Percentiles rank a stretch among this genome's conserved stretches.
Evolutionary conservation across 2,329 filamentous ascomycete species (phyloP).

Genomic region (Botryotinia globosa): DNA sequence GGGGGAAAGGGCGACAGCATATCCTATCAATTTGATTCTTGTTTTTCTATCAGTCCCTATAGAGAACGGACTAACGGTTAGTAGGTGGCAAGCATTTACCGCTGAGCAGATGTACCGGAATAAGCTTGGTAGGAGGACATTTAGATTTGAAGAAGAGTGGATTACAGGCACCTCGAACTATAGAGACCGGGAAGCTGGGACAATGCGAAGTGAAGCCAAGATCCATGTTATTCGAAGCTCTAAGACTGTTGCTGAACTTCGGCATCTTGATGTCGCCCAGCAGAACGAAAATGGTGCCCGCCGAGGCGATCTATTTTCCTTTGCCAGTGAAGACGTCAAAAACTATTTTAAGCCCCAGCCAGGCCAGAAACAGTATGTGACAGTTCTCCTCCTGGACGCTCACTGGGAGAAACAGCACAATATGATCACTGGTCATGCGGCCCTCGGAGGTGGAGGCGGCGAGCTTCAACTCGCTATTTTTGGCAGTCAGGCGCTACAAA

Average conservation of each 20-base stretch:
- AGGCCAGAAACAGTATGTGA: constrained; percentile 85
- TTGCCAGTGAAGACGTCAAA: constrained; percentile 74
- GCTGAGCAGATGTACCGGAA: constrained; percentile 94
- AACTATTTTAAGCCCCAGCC: constrained; percentile 70
- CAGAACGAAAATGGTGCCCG: constrained; percentile 68
- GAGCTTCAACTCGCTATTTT: constrained; percentile 82
- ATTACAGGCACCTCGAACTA: constrained; percentile 75
- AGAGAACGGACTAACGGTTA: background rate
- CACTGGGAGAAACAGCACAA: constrained; percentile 77
- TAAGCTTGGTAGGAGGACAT: constrained; percentile 78
- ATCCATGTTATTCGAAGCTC: constrained; percentile 80
- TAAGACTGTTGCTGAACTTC: constrained; percentile 81
- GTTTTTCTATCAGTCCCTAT: background rate
- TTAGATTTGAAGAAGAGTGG: constrained; percentile 95
- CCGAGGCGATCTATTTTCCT: constrained; percentile 70
- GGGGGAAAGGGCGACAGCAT: background rate
- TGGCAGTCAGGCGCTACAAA: constrained; percentile 87
- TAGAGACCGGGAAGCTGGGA: constrained; percentile 66
- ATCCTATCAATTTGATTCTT: background rate
- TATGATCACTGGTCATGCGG: constrained; percentile 75
- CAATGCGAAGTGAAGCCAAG: constrained; percentile 86
- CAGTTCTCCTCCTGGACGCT: constrained; percentile 79
- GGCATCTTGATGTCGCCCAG: constrained; percentile 73
- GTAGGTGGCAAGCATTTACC: constrained; percentile 85
- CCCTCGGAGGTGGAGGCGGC: constrained; percentile 73